phyloP scores from a whole-genome alignment of 129 eudicot genomes.

The Escallonia herrerae region DNA sequence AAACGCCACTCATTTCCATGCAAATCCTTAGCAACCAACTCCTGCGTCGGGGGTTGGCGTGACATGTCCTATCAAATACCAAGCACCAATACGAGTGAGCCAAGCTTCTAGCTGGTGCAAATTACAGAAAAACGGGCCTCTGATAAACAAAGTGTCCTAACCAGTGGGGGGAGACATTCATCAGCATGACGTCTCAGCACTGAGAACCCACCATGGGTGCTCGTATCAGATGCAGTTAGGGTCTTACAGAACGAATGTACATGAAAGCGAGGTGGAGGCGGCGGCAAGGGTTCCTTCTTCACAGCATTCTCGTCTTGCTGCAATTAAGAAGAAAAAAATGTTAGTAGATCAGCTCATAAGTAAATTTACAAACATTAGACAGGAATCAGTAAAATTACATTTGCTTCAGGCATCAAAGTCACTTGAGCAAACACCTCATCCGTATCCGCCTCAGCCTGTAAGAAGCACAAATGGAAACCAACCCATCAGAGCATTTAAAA shows the following conservation, averaged over 20 bases:
- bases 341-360: neutral
- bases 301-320: slow-evolving; percentile 80
- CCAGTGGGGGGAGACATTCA: slow-evolving; percentile 97
- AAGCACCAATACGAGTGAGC: slow-evolving; percentile 2
- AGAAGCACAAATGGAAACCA: neutral
- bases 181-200: slow-evolving; percentile 96
- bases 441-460: slow-evolving; percentile 85
- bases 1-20: slow-evolving; percentile 95
- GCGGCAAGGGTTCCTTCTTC: slow-evolving; percentile 51
- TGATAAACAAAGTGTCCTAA: slow-evolving; percentile 20
- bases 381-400: slow-evolving; percentile 34
- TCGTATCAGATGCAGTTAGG: slow-evolving; percentile 92
- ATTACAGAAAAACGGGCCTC: neutral
- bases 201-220: slow-evolving; percentile 98
- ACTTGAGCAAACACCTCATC: slow-evolving; percentile 96
- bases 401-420: slow-evolving; percentile 67
- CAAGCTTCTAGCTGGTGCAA: neutral
- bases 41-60: slow-evolving; percentile 94
- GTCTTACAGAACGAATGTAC: slow-evolving; percentile 97
- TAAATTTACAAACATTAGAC: neutral
- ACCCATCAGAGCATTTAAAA: neutral
- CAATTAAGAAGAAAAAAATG: slow-evolving; percentile 4
- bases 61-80: slow-evolving; percentile 77
- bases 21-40: slow-evolving; percentile 85
- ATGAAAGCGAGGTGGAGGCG: slow-evolving; percentile 56